Conservation (phyloP, 805 yeast species). For the Kockiozyma suomiensis region DNA sequence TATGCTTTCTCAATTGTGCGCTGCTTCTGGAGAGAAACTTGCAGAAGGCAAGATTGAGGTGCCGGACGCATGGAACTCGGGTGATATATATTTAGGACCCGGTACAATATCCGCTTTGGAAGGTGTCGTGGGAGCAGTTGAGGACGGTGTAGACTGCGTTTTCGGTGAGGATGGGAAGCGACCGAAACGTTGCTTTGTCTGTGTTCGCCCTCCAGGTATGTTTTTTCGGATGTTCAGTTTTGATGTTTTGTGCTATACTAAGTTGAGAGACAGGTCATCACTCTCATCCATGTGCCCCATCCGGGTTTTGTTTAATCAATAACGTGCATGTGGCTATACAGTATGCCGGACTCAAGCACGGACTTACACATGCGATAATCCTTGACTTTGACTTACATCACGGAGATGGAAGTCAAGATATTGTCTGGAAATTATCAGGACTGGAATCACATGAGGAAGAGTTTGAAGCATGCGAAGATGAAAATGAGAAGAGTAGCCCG, state of each 20-base stretch:
- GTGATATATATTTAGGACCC: slow-evolving; percentile 74
- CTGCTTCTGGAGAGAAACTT: slow-evolving; percentile 59
- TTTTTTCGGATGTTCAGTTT: not conserved
- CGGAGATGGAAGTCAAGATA: slow-evolving; percentile 88
- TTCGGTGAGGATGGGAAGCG: slow-evolving; percentile 43
- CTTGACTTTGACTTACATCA: slow-evolving; percentile 84
- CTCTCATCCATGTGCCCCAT: slow-evolving; percentile 78
- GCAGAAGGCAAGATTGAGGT: slow-evolving; percentile 63
- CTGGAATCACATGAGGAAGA: slow-evolving; percentile 41
- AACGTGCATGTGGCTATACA: slow-evolving; percentile 81
- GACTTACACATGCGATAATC: slow-evolving; percentile 77
- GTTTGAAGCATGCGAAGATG: slow-evolving; percentile 12
- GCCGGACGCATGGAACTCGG: slow-evolving; percentile 79
- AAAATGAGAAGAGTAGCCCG: slow-evolving; percentile 45
- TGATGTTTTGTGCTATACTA: slow-evolving; percentile 49
- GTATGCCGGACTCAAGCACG: slow-evolving; percentile 65
- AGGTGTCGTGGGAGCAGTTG: slow-evolving; percentile 77
- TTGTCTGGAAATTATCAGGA: slow-evolving; percentile 79
- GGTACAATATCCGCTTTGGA: slow-evolving; percentile 69
- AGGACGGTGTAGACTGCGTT: slow-evolving; percentile 64
- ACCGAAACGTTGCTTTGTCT: slow-evolving; percentile 22
- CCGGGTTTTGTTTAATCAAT: slow-evolving; percentile 80
- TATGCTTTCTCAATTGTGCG: slow-evolving; percentile 58
- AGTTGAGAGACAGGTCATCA: slow-evolving; percentile 87
- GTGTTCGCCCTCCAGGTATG: slow-evolving; percentile 32